Evolutionary conservation across 2,329 filamentous ascomycete species (phyloP).

Genomic region (Dactylonectria macrodidyma): DNA sequence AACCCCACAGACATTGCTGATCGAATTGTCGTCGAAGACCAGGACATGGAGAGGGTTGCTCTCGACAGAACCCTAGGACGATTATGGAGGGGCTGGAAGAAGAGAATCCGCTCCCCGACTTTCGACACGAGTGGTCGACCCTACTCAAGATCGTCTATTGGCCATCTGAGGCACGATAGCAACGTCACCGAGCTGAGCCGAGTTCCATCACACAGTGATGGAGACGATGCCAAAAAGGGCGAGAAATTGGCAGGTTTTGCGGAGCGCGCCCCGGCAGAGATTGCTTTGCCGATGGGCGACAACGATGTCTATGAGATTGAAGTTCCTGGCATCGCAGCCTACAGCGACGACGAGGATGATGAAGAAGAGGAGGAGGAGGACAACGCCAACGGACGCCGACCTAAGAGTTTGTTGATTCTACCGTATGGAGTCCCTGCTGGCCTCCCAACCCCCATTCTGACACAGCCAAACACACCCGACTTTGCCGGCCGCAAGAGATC

Average conservation of each 20-base stretch:
- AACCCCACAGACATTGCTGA: slow-evolving; percentile 68
- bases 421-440: slow-evolving; percentile 44
- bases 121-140: slow-evolving; percentile 64
- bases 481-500: slow-evolving; percentile 52
- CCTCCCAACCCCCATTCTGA: slow-evolving; percentile 52
- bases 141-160: slow-evolving; percentile 63
- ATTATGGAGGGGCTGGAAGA: slow-evolving; percentile 96
- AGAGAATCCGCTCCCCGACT: slow-evolving; percentile 76
- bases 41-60: slow-evolving; percentile 93
- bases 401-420: slow-evolving; percentile 60
- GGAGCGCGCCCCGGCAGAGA: slow-evolving; percentile 55
- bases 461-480: slow-evolving; percentile 55
- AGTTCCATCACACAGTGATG: slow-evolving; percentile 50
- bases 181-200: slow-evolving; percentile 51
- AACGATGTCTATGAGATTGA: slow-evolving; percentile 87
- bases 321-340: slow-evolving; percentile 76
- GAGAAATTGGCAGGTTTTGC: slow-evolving; percentile 41
- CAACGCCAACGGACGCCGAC: slow-evolving; percentile 52
- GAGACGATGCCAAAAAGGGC: slow-evolving; percentile 36
- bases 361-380: slow-evolving; percentile 56
- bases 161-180: slow-evolving; percentile 53
- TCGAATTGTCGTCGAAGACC: slow-evolving; percentile 86
- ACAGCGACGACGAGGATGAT: slow-evolving; percentile 74
- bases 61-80: slow-evolving; percentile 90
- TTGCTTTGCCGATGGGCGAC: slow-evolving; percentile 78